Evolutionary conservation across 305 asterid species (phyloP).

Genomic region (Solanum hybrid): DNA sequence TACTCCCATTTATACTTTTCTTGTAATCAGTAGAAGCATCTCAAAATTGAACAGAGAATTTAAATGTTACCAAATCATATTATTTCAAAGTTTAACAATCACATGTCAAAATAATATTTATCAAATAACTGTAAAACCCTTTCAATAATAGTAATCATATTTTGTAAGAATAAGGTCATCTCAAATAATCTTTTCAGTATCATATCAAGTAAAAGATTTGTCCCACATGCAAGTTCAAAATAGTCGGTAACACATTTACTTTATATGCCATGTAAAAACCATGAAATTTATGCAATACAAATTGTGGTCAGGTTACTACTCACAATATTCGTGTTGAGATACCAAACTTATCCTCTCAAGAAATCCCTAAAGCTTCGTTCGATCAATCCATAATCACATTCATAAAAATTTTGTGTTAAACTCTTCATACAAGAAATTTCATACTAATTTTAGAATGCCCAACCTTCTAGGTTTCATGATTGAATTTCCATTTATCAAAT

Average conservation of each 20-base stretch:
- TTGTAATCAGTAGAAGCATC: neutral
- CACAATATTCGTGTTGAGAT: neutral
- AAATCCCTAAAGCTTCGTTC: neutral
- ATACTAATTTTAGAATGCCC: neutral
- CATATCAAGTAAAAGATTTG: neutral
- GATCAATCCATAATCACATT: neutral
- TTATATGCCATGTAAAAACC: neutral
- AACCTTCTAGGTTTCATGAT: neutral
- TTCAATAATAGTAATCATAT: neutral
- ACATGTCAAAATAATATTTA: no score
- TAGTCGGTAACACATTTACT: no score
- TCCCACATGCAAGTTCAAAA: neutral
- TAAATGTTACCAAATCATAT: no score
- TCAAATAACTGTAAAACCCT: neutral
- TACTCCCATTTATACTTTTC: neutral
- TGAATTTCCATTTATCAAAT: neutral
- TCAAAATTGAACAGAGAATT: neutral
- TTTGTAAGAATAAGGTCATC: neutral
- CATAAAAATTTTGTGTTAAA: neutral
- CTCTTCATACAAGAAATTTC: neutral
- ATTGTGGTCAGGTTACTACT: neutral
- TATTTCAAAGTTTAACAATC: no score
- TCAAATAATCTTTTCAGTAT: neutral
- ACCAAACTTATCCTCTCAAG: neutral
- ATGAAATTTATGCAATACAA: neutral